phyloP scores from a whole-genome alignment of 2,329 filamentous ascomycete genomes.

The Fusarium oxysporum region DNA sequence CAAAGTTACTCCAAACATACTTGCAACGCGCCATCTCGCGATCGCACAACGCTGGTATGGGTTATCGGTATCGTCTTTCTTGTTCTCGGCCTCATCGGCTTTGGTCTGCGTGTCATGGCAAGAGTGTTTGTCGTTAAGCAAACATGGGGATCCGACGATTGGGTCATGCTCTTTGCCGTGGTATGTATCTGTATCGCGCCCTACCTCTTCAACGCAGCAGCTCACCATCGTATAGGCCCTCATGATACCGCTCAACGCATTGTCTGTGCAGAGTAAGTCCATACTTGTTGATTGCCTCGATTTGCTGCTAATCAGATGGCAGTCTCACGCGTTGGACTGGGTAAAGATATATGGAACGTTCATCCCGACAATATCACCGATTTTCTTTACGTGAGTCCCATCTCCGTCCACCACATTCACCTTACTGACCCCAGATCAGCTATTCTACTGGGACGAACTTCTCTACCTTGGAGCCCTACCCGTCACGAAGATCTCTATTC shows the following conservation, averaged over 20 bases:
- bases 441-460: slow-evolving; percentile 19
- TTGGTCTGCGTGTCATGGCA: slow-evolving; percentile 18
- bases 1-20: slow-evolving; percentile 21
- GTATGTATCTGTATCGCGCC: not conserved
- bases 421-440: rapidly evolving
- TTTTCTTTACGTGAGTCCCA: not conserved
- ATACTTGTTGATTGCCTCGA: rapidly evolving
- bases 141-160: slow-evolving; percentile 21
- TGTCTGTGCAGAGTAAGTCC: slow-evolving; percentile 4
- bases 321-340: slow-evolving; percentile 1
- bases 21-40: slow-evolving; percentile 7
- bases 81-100: slow-evolving; percentile 1
- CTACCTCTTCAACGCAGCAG: rapidly evolving
- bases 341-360: slow-evolving; percentile 21
- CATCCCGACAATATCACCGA: slow-evolving; percentile 9
- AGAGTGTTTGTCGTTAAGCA: slow-evolving; percentile 13
- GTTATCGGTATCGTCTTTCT: slow-evolving; percentile 4
- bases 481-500: slow-evolving; percentile 11
- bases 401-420: rapidly evolving
- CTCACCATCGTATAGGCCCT: not conserved
- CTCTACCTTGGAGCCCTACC: slow-evolving; percentile 12
- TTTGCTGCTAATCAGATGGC: rapidly evolving
- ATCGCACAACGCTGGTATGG: slow-evolving; percentile 20
- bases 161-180: slow-evolving; percentile 22
- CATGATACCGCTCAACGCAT: slow-evolving; percentile 16